Conservation (phyloP, 2,329 filamentous ascomycete genomes). For the Diaporthe vexans region DNA sequence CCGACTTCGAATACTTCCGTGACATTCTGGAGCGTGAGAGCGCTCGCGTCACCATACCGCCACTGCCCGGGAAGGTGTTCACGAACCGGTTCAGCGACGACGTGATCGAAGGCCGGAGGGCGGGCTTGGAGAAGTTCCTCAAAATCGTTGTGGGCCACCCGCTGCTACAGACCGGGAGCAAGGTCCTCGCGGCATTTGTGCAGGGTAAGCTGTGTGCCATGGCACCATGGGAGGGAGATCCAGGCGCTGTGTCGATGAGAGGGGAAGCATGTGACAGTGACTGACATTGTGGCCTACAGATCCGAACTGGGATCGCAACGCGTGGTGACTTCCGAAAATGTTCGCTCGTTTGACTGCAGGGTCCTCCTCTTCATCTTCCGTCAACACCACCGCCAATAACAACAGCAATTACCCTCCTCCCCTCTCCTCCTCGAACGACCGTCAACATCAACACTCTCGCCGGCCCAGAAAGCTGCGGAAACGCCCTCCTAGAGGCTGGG, state of each 20-base stretch:
- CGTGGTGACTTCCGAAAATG: slow-evolving; percentile 73
- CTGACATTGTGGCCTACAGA: slow-evolving; percentile 61
- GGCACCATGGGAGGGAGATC: neutral
- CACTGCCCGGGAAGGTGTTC: slow-evolving; percentile 96
- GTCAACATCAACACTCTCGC: slow-evolving; percentile 46
- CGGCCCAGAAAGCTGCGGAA: slow-evolving; percentile 60
- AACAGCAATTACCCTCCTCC: slow-evolving; percentile 41
- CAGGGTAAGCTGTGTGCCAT: slow-evolving; percentile 77
- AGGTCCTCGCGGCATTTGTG: slow-evolving; percentile 95
- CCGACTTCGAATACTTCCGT: slow-evolving; percentile 98
- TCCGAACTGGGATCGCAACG: slow-evolving; percentile 91
- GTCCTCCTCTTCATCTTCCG: slow-evolving; percentile 38
- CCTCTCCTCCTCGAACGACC: slow-evolving; percentile 33
- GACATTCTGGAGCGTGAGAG: slow-evolving; percentile 97
- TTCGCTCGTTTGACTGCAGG: slow-evolving; percentile 50
- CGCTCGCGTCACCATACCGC: slow-evolving; percentile 94
- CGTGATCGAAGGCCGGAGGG: slow-evolving; percentile 93
- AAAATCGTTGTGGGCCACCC: slow-evolving; percentile 98
- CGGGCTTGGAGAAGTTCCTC: slow-evolving; percentile 93
- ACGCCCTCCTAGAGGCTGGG: slow-evolving; percentile 51
- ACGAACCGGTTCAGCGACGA: slow-evolving; percentile 98
- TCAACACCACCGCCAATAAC: slow-evolving; percentile 33
- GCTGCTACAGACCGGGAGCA: slow-evolving; percentile 95
- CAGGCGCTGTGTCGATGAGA: too few relatives aligned
- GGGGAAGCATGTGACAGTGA: neutral